phyloP scores from a whole-genome alignment of 331 rosid genomes.

The Quercus phellos region DNA sequence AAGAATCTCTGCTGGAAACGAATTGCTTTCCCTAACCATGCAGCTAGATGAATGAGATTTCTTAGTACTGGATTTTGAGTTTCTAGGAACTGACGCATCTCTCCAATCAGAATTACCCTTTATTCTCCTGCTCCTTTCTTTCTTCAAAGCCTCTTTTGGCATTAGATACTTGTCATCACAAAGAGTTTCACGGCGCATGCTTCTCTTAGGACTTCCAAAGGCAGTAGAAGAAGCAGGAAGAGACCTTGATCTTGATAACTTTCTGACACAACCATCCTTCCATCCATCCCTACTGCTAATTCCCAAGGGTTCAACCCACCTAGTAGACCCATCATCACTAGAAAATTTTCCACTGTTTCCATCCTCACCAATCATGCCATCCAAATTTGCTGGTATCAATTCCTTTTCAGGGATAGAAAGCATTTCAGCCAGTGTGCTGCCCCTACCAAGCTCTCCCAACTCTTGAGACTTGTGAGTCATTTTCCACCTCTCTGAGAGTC shows the following conservation, averaged over 20 bases:
- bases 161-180: conserved; percentile 45
- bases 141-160: conserved; percentile 40
- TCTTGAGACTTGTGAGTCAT: conserved; percentile 62
- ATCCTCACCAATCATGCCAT: conserved; percentile 29
- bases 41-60: conserved; percentile 47
- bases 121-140: conserved; percentile 39
- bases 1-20: conserved; percentile 33
- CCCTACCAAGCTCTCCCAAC: conserved; percentile 42
- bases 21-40: conserved; percentile 36
- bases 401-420: conserved; percentile 69
- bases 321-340: conserved; percentile 35
- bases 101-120: conserved; percentile 33
- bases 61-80: conserved; percentile 49
- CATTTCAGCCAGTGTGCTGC: conserved; percentile 93
- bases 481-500: conserved; percentile 93
- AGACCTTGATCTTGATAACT: conserved; percentile 68
- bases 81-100: conserved; percentile 32
- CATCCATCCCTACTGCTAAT: conserved; percentile 97
- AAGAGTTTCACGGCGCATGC: conserved; percentile 33
- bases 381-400: conserved; percentile 23
- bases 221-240: conserved; percentile 68
- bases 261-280: conserved; percentile 54
- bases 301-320: conserved; percentile 70
- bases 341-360: conserved; percentile 35
- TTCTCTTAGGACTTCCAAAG: conserved; percentile 54